Percentiles rank a stretch among this genome's conserved stretches.
Evolutionary conservation across 768 basidiomycete genomes (phyloP).

Genomic region (Rhizopogon vinicolor): DNA sequence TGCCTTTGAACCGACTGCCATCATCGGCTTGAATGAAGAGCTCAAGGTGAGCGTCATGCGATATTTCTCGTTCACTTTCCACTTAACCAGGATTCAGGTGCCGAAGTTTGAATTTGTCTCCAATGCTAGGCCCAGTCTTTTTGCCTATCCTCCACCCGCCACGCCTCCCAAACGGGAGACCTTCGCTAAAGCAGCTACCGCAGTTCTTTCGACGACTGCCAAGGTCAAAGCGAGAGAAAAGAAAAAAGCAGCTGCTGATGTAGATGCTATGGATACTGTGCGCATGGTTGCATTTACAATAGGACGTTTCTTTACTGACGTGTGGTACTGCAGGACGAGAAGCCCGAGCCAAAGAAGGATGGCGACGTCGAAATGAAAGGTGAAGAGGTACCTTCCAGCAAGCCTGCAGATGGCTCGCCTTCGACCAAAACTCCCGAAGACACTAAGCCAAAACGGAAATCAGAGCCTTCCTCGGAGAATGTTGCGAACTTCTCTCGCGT

Average conservation of each 20-base stretch:
- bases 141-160: conserved; percentile 84
- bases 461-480: conserved; percentile 72
- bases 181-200: conserved; percentile 87
- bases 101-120: conserved; percentile 91
- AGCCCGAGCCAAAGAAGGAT: conserved; percentile 49
- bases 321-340: conserved; percentile 42
- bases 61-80: neutral
- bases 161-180: conserved; percentile 93
- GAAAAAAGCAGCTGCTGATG: conserved; percentile 82
- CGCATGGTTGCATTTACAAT: conserved; percentile 20
- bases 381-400: conserved; percentile 40
- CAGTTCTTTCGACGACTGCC: conserved; percentile 94
- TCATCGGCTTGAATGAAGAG: conserved; percentile 86
- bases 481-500: conserved; percentile 90
- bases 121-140: conserved; percentile 85
- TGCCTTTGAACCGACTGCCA: conserved; percentile 92
- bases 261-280: conserved; percentile 80
- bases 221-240: conserved; percentile 95
- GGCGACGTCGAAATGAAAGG: conserved; percentile 79
- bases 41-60: conserved; percentile 46
- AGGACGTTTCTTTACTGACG: conserved; percentile 10
- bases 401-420: conserved; percentile 52
- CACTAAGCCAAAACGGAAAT: conserved; percentile 49
- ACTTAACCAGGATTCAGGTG: conserved; percentile 43
- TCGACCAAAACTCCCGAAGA: conserved; percentile 48